phyloP scores from a whole-genome alignment of 495 filamentous ascomycete genomes.

The Staphylotrichum tortipilum region DNA sequence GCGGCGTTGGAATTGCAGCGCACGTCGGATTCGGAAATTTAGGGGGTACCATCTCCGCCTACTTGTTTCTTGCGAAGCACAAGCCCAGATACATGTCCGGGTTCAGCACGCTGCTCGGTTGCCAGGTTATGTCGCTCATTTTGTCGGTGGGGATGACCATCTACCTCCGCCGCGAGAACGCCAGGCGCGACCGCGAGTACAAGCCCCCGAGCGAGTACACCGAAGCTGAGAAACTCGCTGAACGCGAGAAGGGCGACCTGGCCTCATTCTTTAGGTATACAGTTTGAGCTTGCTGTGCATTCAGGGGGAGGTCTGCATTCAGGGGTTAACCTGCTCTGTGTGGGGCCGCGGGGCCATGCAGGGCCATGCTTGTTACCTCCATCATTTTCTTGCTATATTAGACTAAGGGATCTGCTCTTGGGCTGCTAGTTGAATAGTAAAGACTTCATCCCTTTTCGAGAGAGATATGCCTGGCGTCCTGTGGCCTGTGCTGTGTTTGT shows the following conservation, averaged over 20 bases:
- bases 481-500: too few relatives aligned
- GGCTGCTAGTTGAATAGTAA: too few relatives aligned
- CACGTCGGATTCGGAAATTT: constrained; percentile 74
- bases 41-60: constrained; percentile 62
- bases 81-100: constrained; percentile 54
- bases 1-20: constrained; percentile 71
- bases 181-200: constrained; percentile 38
- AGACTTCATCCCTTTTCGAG: too few relatives aligned
- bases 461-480: too few relatives aligned
- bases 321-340: too few relatives aligned
- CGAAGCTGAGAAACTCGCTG: constrained; percentile 34
- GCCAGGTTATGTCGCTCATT: constrained; percentile 38
- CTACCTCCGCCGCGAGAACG: constrained; percentile 55
- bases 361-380: too few relatives aligned
- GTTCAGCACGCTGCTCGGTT: constrained; percentile 44
- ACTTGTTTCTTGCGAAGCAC: constrained; percentile 53
- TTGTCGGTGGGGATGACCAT: constrained; percentile 47
- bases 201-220: constrained; percentile 40
- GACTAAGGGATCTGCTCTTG: too few relatives aligned
- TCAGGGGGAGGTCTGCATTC: too few relatives aligned
- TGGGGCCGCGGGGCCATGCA: too few relatives aligned
- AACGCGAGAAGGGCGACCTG: constrained; percentile 42
- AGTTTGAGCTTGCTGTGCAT: constrained; percentile 21
- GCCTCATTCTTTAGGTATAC: constrained; percentile 51
- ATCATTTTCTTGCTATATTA: too few relatives aligned